Conservation (phyloP, 441 rosid genomes). For the Erysimum pusillum region DNA sequence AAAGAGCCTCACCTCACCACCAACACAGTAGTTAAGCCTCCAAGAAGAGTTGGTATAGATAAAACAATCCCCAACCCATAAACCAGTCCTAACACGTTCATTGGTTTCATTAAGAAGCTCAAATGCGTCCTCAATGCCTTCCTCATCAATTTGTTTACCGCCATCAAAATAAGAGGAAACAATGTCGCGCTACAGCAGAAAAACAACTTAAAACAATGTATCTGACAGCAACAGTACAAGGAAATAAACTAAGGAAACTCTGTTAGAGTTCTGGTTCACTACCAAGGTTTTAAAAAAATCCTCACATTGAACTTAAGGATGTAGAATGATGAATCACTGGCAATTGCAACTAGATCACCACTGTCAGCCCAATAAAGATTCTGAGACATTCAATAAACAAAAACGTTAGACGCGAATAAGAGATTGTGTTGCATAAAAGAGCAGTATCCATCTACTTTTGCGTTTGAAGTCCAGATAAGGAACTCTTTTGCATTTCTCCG, state of each 20-base stretch:
- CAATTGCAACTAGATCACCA: conserved; percentile 97
- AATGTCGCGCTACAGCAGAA: conserved; percentile 74
- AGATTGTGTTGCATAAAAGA: conserved; percentile 32
- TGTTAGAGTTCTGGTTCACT: conserved; percentile 25
- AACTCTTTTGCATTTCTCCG: conserved; percentile 6
- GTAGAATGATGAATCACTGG: conserved; percentile 97
- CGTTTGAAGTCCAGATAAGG: conserved; percentile 21
- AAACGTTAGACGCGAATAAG: conserved; percentile 19
- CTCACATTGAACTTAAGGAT: conserved; percentile 93
- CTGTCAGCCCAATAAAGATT: conserved; percentile 99
- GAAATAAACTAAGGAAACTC: conserved; percentile 19
- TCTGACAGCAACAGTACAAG: conserved; percentile 12
- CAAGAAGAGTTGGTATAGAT: conserved; percentile 94
- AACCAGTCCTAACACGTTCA: conserved; percentile 96
- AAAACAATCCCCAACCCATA: conserved; percentile 99
- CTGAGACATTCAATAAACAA: conserved; percentile 57
- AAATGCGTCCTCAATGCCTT: conserved; percentile 99
- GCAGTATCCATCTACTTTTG: conserved; percentile 25
- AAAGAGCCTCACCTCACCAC: conserved; percentile 85
- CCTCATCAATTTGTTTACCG: conserved; percentile 89
- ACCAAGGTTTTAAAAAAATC: conserved; percentile 25
- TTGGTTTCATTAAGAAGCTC: conserved; percentile 97
- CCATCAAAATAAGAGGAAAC: conserved; percentile 87
- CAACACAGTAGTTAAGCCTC: conserved; percentile 99
- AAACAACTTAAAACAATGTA: conserved; percentile 36